Evolutionary conservation across 805 yeast genomes (phyloP), one percentile per base, ranked within the genome.

Genomic region (Priceomyces haplophilus): DNA sequence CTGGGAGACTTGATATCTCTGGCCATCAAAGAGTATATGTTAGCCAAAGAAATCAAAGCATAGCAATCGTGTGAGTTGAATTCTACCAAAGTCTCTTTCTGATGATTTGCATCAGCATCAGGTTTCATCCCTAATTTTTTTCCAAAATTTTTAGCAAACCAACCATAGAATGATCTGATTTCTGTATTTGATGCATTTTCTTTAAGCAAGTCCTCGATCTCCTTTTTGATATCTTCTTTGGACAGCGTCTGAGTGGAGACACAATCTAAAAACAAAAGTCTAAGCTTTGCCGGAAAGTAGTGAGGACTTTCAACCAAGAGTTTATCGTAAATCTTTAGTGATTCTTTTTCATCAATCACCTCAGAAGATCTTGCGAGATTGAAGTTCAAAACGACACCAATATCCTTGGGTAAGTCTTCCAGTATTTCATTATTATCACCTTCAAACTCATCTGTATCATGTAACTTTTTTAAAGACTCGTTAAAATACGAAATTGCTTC

Each of bases 41-140:
- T 93, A 7, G 95, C 99, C 56, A 93, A 71, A 1, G 97, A 89
- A 15, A 89, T 79, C 49, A 93, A 74, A 0, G 99, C 93, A 63
- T 90, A 91, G 31, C 82, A 65, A 65, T 93, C 99, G 62, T 89
- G 97, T 1, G 89, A 83, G 58, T 89, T 88, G 57, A 77, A 80
- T 45, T 84, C 81, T 25, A 83, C 84, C 50, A 93, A 73, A 0
- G 99, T 88, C 37, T 84, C 86, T 61, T 88, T 88, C 58, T 88
- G 90, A 57, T 86, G 95, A 11, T 76, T 69, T 48, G 87, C 82
- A 61, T 88, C 97, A 27, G 78, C 59, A 49, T 78, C 83, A 6
- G 74, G 67, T 46, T 72, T 62, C 40, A 70, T 56, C 20, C 78
- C 76, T 23, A 69, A 48, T 48, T 72, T 76, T 50, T 73, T 73